Conservation (phyloP, 345 rosid genomes). For the Excoecaria cochinchinensis region DNA sequence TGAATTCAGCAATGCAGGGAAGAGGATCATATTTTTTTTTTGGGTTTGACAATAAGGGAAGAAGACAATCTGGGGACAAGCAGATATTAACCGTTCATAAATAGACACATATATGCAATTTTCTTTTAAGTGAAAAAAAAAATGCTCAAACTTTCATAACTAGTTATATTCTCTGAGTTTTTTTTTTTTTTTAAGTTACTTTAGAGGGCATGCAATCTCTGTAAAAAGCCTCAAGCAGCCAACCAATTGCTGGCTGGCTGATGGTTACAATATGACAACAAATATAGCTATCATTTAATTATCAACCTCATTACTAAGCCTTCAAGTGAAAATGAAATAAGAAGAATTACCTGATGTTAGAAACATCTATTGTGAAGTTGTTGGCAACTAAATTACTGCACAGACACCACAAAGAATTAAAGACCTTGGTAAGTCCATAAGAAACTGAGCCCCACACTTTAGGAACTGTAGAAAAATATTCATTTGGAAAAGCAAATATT, state of each 20-base stretch:
- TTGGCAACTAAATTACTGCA: constrained; percentile 79
- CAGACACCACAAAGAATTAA: constrained; percentile 16
- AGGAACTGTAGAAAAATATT: neutral
- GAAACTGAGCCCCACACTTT: neutral
- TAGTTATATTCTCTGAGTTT: neutral
- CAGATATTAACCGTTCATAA: neutral
- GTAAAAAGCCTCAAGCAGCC: neutral
- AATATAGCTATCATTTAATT: neutral
- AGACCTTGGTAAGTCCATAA: neutral
- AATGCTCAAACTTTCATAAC: neutral
- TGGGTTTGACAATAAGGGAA: too few species aligned
- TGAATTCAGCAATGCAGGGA: neutral
- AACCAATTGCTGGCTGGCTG: neutral
- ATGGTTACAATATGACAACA: neutral
- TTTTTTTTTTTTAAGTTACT: neutral
- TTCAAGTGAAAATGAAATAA: neutral
- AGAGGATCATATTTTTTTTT: too few species aligned
- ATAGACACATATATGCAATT: neutral
- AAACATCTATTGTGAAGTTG: constrained; percentile 49
- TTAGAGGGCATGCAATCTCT: neutral
- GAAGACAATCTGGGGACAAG: neutral
- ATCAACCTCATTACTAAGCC: neutral
- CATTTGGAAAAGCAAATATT: neutral
- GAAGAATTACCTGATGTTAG: constrained; percentile 44
- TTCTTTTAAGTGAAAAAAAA: neutral